Conservation (phyloP, 2,329 filamentous ascomycete species). For the Fusarium nisikadoi region DNA sequence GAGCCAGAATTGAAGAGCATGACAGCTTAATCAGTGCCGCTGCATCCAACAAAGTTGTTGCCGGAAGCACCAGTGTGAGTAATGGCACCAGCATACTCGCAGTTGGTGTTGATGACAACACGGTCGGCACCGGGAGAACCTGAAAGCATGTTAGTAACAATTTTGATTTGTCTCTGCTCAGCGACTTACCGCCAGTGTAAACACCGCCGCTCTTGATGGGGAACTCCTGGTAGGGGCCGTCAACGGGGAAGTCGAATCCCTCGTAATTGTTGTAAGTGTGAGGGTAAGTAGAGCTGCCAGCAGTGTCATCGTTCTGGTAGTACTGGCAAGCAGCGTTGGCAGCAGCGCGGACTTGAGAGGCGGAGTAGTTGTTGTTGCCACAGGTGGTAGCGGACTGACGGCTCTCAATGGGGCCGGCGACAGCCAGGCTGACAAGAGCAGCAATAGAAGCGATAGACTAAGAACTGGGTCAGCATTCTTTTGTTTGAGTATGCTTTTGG, state of each 20-base stretch:
- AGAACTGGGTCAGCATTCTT: neutral
- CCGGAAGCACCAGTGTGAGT: constrained; percentile 77
- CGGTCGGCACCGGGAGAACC: constrained; percentile 71
- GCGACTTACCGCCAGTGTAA: constrained; percentile 50
- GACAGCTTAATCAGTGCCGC: constrained; percentile 30
- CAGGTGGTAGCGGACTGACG: constrained; percentile 45
- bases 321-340: constrained; percentile 43
- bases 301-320: constrained; percentile 34
- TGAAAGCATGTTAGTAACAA: neutral
- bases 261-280: constrained; percentile 54
- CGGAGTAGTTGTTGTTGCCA: constrained; percentile 46
- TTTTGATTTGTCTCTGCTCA: fast-evolving
- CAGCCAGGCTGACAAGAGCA: constrained; percentile 44
- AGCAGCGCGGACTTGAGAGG: constrained; percentile 44
- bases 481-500: fast-evolving
- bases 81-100: constrained; percentile 70
- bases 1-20: fast-evolving
- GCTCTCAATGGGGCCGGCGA: constrained; percentile 43
- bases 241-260: constrained; percentile 49
- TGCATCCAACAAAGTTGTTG: constrained; percentile 75
- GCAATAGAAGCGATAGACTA: constrained; percentile 43
- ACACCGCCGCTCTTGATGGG: constrained; percentile 49
- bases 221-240: constrained; percentile 53
- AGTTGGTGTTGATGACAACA: constrained; percentile 68
- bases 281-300: constrained; percentile 50